A percentile compares a stretch with the other conserved stretches of the same genome.
These are phyloP conservation scores for Phanerodontia chrysosporium DNA, from an alignment of 768 basidiomycete genomes.

Conservation along the genomic window DNA sequence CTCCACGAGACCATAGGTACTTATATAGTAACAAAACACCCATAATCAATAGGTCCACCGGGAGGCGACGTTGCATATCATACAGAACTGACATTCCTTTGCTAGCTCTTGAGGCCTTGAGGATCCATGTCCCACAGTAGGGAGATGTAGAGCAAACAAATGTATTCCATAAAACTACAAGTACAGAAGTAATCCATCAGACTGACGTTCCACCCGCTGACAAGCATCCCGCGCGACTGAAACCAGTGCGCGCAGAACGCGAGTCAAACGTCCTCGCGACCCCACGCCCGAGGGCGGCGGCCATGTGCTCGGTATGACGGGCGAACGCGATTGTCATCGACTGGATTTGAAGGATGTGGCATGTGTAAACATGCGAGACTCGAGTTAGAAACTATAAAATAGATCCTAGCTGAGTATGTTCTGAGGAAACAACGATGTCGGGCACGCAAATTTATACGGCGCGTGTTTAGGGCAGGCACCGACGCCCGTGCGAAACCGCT, in stretches of 20 bases:
- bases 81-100: too few species aligned
- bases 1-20: too few species aligned
- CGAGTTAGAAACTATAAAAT: slow-evolving; percentile 75
- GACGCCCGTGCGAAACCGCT: too few species aligned
- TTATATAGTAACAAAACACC: too few species aligned
- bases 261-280: slow-evolving; percentile 66
- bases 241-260: slow-evolving; percentile 7
- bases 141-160: too few species aligned
- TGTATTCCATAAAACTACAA: neutral
- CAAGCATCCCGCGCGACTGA: neutral
- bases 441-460: slow-evolving; percentile 2
- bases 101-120: too few species aligned
- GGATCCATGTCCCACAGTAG: too few species aligned
- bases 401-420: slow-evolving; percentile 81
- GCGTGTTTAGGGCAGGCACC: slow-evolving; percentile 17
- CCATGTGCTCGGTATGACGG: slow-evolving; percentile 66
- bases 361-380: slow-evolving; percentile 78
- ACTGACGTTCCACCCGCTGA: slow-evolving; percentile 14
- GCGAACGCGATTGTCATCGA: slow-evolving; percentile 63
- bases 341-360: slow-evolving; percentile 67
- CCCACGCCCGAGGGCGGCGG: slow-evolving; percentile 10
- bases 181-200: slow-evolving; percentile 13
- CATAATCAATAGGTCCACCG: too few species aligned
- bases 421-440: slow-evolving; percentile 35
- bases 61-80: too few species aligned